phyloP scores from a whole-genome alignment of 768 basidiomycete genomes.

The Inosperma sp. region DNA sequence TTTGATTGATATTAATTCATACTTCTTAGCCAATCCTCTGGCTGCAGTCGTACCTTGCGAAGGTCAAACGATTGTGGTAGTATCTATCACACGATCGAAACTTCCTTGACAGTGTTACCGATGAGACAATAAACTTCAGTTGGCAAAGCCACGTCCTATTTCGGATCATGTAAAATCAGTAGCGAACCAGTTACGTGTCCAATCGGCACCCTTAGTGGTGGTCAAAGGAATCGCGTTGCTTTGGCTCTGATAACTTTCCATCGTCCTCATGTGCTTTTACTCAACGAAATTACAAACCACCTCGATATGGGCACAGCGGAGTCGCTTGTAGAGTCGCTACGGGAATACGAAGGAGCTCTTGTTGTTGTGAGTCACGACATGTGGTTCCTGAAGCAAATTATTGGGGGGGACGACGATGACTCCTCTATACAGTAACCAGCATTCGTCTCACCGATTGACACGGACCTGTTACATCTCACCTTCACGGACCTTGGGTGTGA shows the following conservation, averaged over 20 bases:
- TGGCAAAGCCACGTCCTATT: constrained; percentile 30
- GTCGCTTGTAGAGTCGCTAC: constrained; percentile 49
- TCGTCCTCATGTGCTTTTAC: constrained; percentile 49
- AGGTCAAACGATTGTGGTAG: constrained; percentile 50
- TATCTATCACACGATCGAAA: constrained; percentile 64
- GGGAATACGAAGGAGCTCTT: constrained; percentile 49
- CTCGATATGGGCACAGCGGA: constrained; percentile 58
- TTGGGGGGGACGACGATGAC: constrained; percentile 28
- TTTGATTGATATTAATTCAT: too few species aligned
- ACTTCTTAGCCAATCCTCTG: constrained; percentile 51
- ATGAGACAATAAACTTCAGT: constrained; percentile 60
- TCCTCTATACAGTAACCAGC: too few species aligned
- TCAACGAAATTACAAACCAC: constrained; percentile 68
- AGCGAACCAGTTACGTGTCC: constrained; percentile 39
- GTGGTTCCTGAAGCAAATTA: constrained; percentile 33
- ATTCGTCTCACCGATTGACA: too few species aligned
- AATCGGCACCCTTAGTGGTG: constrained; percentile 46
- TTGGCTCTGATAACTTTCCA: constrained; percentile 51
- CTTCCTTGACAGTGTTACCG: constrained; percentile 55
- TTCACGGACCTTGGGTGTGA: too few species aligned
- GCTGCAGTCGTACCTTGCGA: constrained; percentile 49
- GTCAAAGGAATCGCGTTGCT: constrained; percentile 56
- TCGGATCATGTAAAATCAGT: constrained; percentile 41
- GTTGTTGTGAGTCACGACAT: constrained; percentile 64
- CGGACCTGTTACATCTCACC: too few species aligned